Evolutionary conservation across 371 early-diverging fungal species (phyloP).

Genomic region (Haplosporangium sp.): DNA sequence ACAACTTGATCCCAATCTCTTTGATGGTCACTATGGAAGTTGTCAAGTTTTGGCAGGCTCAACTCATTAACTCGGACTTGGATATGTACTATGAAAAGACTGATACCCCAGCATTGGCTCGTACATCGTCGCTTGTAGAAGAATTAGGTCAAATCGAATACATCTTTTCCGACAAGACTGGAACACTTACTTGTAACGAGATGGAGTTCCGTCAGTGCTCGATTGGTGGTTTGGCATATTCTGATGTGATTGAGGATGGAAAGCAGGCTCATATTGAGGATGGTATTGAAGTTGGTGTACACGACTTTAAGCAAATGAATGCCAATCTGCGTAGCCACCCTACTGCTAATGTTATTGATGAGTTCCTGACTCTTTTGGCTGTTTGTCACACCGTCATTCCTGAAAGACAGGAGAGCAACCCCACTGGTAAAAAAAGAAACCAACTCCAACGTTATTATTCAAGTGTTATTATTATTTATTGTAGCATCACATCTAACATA

Average conservation of each 20-base stretch:
- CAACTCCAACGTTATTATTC: neutral
- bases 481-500: neutral
- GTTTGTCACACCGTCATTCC: slow-evolving; percentile 98
- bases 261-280: slow-evolving; percentile 76
- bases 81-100: slow-evolving; percentile 90
- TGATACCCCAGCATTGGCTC: slow-evolving; percentile 86
- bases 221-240: slow-evolving; percentile 82
- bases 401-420: slow-evolving; percentile 75
- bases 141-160: slow-evolving; percentile 94
- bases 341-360: slow-evolving; percentile 74
- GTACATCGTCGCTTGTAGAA: slow-evolving; percentile 92
- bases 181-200: slow-evolving; percentile 96
- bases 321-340: slow-evolving; percentile 73
- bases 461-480: neutral
- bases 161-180: slow-evolving; percentile 93
- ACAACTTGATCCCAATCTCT: slow-evolving; percentile 93
- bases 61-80: slow-evolving; percentile 84
- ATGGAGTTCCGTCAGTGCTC: slow-evolving; percentile 94
- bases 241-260: slow-evolving; percentile 80
- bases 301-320: slow-evolving; percentile 74
- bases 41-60: slow-evolving; percentile 86
- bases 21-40: slow-evolving; percentile 95
- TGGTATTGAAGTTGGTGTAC: slow-evolving; percentile 72
- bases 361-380: slow-evolving; percentile 87
- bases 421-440: slow-evolving; percentile 49